Evolutionary conservation across 371 early-diverging fungal genomes (phyloP).

Genomic region (Mortierella sp.): DNA sequence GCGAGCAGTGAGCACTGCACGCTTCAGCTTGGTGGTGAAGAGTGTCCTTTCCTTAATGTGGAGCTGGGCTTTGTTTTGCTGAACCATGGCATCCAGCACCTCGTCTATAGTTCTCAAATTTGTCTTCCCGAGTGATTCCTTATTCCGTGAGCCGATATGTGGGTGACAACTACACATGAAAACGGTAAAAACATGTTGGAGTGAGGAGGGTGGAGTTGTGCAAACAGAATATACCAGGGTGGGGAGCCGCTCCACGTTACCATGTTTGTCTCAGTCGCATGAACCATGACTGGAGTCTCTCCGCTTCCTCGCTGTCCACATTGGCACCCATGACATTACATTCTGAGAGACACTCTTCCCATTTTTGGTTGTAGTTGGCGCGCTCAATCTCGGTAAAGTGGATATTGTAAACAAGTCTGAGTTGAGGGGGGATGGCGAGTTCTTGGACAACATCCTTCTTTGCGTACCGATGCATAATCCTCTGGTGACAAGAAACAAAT

Average conservation of each 20-base stretch:
- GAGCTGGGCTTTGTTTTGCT: conserved; percentile 40
- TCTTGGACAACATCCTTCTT: conserved; percentile 64
- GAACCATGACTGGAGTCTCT: conserved; percentile 29
- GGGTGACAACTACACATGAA: conserved; percentile 60
- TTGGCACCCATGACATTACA: conserved; percentile 13
- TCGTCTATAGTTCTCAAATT: conserved; percentile 35
- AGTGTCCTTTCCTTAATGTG: conserved; percentile 21
- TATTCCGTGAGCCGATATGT: conserved; percentile 61
- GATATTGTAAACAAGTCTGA: conserved; percentile 58
- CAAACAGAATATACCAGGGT: too few relatives aligned
- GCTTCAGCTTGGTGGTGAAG: conserved; percentile 18
- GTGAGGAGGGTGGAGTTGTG: too few relatives aligned
- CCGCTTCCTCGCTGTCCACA: conserved; percentile 20
- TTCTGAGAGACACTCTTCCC: conserved; percentile 56
- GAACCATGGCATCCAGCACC: conserved; percentile 64
- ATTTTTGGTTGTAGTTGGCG: conserved; percentile 69
- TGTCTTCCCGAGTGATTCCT: conserved; percentile 52
- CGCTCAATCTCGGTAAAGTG: conserved; percentile 68
- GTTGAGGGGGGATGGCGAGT: conserved; percentile 68
- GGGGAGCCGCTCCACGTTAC: conserved; percentile 14
- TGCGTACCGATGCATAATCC: conserved; percentile 67
- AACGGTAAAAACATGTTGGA: too few relatives aligned
- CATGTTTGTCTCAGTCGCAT: conserved; percentile 43
- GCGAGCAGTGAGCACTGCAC: conserved; percentile 30
- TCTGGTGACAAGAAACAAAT: conserved; percentile 52